Conservation (phyloP, 176 grass and related monocot genomes). For the Oryza longistaminata region DNA sequence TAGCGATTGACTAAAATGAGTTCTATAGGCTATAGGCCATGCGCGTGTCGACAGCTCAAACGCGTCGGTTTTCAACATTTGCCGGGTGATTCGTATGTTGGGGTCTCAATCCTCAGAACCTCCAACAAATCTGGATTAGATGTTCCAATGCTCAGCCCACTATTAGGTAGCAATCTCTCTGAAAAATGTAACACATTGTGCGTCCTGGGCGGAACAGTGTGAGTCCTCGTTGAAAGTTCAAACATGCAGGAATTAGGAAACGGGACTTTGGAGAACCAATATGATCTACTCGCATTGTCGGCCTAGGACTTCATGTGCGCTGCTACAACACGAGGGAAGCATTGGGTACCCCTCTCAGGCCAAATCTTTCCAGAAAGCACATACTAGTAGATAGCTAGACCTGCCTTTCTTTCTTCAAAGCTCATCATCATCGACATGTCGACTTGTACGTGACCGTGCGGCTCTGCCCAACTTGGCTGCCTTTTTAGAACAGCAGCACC, state of each 20-base stretch:
- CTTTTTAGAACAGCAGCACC: slow-evolving; percentile 9
- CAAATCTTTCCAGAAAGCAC: slow-evolving; percentile 16
- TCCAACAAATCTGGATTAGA: background rate
- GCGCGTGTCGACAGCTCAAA: slow-evolving; percentile 23
- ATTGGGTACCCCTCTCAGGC: background rate
- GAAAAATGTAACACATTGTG: background rate
- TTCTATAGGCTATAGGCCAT: background rate
- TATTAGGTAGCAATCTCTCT: background rate
- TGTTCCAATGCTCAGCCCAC: background rate
- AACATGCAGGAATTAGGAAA: background rate
- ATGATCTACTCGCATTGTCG: background rate
- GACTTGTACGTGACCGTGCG: slow-evolving; percentile 57
- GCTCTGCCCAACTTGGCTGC: slow-evolving; percentile 9
- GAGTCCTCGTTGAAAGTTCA: background rate
- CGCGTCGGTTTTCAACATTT: background rate
- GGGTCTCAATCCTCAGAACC: background rate
- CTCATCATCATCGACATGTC: slow-evolving; percentile 37
- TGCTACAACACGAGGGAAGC: background rate
- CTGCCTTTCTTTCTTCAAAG: slow-evolving; percentile 17
- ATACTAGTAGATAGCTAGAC: background rate
- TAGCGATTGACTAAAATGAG: background rate
- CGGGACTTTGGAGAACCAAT: background rate
- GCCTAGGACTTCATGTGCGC: slow-evolving; percentile 17
- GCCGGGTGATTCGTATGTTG: background rate
- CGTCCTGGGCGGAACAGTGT: background rate